Evolutionary conservation across 1,284 basidiomycete genomes (phyloP), one percentile per base, ranked within the genome.

Genomic region (Ustilago vetiveriae): DNA sequence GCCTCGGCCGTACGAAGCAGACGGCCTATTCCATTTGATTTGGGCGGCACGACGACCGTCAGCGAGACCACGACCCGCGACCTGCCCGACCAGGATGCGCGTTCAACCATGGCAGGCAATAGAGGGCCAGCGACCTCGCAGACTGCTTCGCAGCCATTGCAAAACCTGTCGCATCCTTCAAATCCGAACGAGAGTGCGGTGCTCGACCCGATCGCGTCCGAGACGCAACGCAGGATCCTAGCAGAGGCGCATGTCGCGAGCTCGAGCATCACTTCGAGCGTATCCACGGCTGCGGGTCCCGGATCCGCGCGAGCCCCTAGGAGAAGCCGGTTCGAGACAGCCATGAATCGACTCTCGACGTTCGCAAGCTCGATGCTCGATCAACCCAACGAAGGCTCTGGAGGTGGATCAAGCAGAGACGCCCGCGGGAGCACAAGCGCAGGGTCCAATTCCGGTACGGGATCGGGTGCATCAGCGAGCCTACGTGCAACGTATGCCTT

Each of bases 401-500:
- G 30, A 26, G 30, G 32, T 14, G 45, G 50, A 5, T 21, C 27
- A 5, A 33, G 22, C 23, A 22, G 32, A 17, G 50, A 58, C 1
- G 21, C 11, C 16, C 52, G 56, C 19, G 29, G 33, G 16, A 27
- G 35, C 13, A 11, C 27, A 17, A 48, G 35, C 23, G 32, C 45
- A 23, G 11, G 10, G 17, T 4, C 21, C 13, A 19, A 32, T 4
- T 19, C 26, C 38, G 33, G 19, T 19, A 48, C 29, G 26, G 23
- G 32, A 19, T 16, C 33, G 3, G 27, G 23, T 6, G n/a, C 30
- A 16, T 44, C 57, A 1, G 64, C 71, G 11, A 53, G 59, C 35
- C 58, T 72, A 2, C 62, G 75, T 21, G 80, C 80, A 7, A 76
- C 76, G 7, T 82, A 82, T 39, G 64, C 60, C 23, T 81, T 82